Evolutionary conservation across 441 rosid species (phyloP), one percentile per base, ranked within the genome.

Genomic region (Corymbia calophylla): DNA sequence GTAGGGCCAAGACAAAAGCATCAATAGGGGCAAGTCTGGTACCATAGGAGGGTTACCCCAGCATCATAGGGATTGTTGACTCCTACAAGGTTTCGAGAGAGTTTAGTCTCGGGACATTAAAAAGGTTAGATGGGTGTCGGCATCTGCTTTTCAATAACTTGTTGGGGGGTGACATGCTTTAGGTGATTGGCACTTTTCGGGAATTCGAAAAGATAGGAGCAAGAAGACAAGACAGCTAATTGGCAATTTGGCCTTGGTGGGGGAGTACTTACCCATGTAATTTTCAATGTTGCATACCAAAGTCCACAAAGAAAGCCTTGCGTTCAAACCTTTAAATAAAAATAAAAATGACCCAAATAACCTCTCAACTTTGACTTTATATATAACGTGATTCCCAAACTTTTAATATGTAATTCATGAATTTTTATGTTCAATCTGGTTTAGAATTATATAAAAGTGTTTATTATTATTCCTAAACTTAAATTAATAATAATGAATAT

Each of bases 391-490:
- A 0, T 58, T 6, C 11, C 0, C 17, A 0, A 58, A 25, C 4
- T 25, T 4, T 58, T 58, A 58, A 10, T 25, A 2, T 25, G 64
- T 58, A 6, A 58, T 58, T 11, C 4, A 9, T 58, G 17, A 58
- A 58, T 29, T 58, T 58, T 58, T 6, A 2, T 9, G 1, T 58
- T 58, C 0, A 58, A 58, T 25, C 0, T 2, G 0, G 0, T 58
- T 6, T 5, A 29, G 11, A 58, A 58, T 2, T 25, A 58, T 12
- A 58, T 58, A 1, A 58, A 58, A 58, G 25, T 58, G 6, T 25
- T 58, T 0, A 58, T 23, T 58, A 58, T 11, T 0, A 1, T 58
- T 0, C 25, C n/a, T 58, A 5, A 0, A 58, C 15, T 58, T 58
- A 1, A 58, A 58, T 58, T 58, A 58, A 58, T 1, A 23, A 58